Evolutionary conservation across 2,329 filamentous ascomycete species (phyloP), one percentile per base, ranked within the genome.

Genomic region (Aspergillus sp.): DNA sequence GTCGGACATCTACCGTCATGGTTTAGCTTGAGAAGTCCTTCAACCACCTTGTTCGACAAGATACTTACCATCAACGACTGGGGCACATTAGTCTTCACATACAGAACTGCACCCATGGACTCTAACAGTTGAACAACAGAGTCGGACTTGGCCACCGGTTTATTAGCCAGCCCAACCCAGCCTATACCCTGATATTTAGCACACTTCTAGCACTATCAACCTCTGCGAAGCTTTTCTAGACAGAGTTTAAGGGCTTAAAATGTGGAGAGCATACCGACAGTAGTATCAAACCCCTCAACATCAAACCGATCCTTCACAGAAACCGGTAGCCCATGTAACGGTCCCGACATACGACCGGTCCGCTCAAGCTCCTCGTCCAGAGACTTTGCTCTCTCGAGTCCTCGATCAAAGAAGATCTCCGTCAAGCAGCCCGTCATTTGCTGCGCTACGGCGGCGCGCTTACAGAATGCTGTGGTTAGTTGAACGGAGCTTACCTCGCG

Each of bases 281-380:
- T 68, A 8, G 66, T 66, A 57, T 70, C 67, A 38, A 62, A 42
- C 3, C 65, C 66, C 48, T 67, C 55, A 8, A 69, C 58, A 57
- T 89, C 82, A 76, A 90, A 87, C 66, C 87, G 86, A 73, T 91
- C 88, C 66, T 91, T 91, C 47, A 91, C 79, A 0, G 86, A 84
- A 45, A 80, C 71, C 1, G 73, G 71, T 13, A 78, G 61, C 69
- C 86, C 89, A 69, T 91, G 88, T 1, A 91, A 78, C 2, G 88
- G 87, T 0, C 89, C 89, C 38, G 81, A 72, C 0, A 79, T 70
- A 60, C 76, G 73, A 9, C 81, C 78, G 1, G 79, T 80, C 32
- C 64, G 64, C n/a, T 73, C 71, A 1, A 84, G 62, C 57, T 84
- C 71, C n/a, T 75, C 73, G 64, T 88, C 85, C 1, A 82, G 72